These are phyloP conservation scores for Capsaspora owczarzaki DNA, from an alignment of 78 protist species.

Conservation along the genomic window DNA sequence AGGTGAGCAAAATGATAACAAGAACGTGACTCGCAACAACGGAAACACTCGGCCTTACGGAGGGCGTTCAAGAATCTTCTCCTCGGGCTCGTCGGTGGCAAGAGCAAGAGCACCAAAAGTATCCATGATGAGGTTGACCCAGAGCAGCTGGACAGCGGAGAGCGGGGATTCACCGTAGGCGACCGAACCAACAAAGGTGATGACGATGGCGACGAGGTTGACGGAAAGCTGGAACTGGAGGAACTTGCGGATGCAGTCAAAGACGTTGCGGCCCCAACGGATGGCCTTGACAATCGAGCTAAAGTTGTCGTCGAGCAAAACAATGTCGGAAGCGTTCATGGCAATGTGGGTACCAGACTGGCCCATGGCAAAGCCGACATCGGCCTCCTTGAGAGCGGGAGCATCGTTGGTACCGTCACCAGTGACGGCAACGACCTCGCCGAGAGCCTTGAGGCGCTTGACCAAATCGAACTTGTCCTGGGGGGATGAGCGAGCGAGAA, in stretches of 20 bases:
- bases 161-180: conserved; percentile 54
- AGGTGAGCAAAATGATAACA: background rate
- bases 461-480: conserved; percentile 84
- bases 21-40: background rate
- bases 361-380: conserved; percentile 98
- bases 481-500: conserved; percentile 80
- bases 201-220: conserved; percentile 73
- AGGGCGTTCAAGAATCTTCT: background rate
- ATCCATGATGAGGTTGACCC: conserved; percentile 99
- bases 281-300: conserved; percentile 79
- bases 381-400: conserved; percentile 87
- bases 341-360: conserved; percentile 68
- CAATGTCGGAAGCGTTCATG: conserved; percentile 69
- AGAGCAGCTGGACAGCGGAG: conserved; percentile 85
- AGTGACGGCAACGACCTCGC: conserved; percentile 92
- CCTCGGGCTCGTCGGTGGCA: conserved; percentile 78
- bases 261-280: conserved; percentile 93
- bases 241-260: conserved; percentile 81
- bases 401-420: conserved; percentile 99
- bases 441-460: conserved; percentile 18
- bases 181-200: conserved; percentile 73
- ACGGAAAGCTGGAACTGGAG: conserved; percentile 95
- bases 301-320: conserved; percentile 92
- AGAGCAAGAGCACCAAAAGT: conserved; percentile 97
- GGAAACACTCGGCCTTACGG: background rate